These are phyloP conservation scores for Cordyceps fumosorosea DNA, from an alignment of 2,329 filamentous ascomycete species.

Conservation along the genomic window DNA sequence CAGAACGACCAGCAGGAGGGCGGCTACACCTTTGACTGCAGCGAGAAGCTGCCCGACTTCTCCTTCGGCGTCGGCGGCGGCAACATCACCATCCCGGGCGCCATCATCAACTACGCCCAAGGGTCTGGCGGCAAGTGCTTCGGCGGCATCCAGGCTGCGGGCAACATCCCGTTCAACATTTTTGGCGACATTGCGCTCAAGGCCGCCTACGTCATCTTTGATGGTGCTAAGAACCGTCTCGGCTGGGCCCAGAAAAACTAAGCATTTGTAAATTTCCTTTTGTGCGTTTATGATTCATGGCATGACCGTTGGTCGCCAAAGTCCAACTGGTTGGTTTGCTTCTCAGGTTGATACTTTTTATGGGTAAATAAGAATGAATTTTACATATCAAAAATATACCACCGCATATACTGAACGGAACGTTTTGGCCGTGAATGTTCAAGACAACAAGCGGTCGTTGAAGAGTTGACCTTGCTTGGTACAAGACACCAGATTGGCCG, in stretches of 20 bases:
- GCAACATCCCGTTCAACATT: constrained; percentile 43
- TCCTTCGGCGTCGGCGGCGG: constrained; percentile 50
- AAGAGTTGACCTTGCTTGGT: too few species aligned
- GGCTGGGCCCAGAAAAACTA: constrained; percentile 22
- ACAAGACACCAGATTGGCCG: too few species aligned
- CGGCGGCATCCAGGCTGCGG: constrained; percentile 58
- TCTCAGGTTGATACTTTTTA: not conserved
- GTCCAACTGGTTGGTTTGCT: not conserved
- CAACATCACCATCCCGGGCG: constrained; percentile 49
- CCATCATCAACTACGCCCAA: constrained; percentile 47
- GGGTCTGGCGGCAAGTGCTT: constrained; percentile 52
- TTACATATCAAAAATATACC: not conserved
- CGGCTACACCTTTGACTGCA: constrained; percentile 39
- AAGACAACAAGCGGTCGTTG: too few species aligned
- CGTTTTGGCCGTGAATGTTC: not conserved
- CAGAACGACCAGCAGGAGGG: constrained; percentile 23
- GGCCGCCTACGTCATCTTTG: constrained; percentile 53
- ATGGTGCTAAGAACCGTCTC: constrained; percentile 45
- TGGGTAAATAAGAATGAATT: not conserved
- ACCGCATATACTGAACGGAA: not conserved
- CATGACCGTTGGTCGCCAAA: not conserved
- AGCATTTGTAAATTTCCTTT: not conserved
- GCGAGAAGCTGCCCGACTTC: constrained; percentile 38
- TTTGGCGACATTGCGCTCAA: constrained; percentile 58
- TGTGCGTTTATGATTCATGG: not conserved